These are phyloP conservation scores for Dissophora globulifera DNA, from an alignment of 192 early-diverging fungal genomes.

Conservation along the genomic window DNA sequence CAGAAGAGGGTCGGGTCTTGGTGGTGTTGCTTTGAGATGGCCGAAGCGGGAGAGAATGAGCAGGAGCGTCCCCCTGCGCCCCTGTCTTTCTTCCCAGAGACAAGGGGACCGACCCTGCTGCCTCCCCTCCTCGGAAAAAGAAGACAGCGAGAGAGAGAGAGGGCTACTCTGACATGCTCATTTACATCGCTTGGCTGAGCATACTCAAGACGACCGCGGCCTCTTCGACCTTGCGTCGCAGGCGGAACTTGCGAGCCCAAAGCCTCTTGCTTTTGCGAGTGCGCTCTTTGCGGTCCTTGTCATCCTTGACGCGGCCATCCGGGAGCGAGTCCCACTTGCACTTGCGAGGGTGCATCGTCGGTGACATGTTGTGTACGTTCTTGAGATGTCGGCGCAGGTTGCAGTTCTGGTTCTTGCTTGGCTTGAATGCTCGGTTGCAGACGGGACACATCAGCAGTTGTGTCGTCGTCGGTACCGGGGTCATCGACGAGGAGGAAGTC, in stretches of 20 bases:
- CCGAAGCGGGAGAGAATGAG: not conserved
- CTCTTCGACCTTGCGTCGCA: slow-evolving; percentile 46
- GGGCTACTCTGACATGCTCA: not conserved
- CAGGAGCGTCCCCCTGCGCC: not conserved
- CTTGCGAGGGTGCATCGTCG: slow-evolving; percentile 47
- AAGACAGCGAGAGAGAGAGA: not conserved
- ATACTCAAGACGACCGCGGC: slow-evolving; percentile 49
- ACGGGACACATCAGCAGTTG: slow-evolving; percentile 47
- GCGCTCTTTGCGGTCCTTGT: slow-evolving; percentile 51
- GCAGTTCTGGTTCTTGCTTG: slow-evolving; percentile 53
- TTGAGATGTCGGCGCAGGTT: slow-evolving; percentile 42
- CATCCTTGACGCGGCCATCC: slow-evolving; percentile 51
- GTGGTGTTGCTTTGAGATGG: not conserved
- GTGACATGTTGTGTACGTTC: slow-evolving; percentile 52
- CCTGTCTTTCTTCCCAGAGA: not conserved
- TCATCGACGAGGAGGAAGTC: slow-evolving; percentile 10
- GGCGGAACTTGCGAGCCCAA: slow-evolving; percentile 54
- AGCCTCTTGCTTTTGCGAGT: slow-evolving; percentile 46
- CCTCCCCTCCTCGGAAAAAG: too few species aligned
- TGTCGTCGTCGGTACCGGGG: slow-evolving; percentile 14
- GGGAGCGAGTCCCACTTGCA: slow-evolving; percentile 53
- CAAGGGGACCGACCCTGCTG: too few species aligned
- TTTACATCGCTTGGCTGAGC: slow-evolving; percentile 49
- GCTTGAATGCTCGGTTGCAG: slow-evolving; percentile 50
- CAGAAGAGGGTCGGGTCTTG: too few species aligned